These are phyloP conservation scores for Kodamaea nitidulidarum DNA, from an alignment of 805 yeast genomes.

Conservation along the genomic window DNA sequence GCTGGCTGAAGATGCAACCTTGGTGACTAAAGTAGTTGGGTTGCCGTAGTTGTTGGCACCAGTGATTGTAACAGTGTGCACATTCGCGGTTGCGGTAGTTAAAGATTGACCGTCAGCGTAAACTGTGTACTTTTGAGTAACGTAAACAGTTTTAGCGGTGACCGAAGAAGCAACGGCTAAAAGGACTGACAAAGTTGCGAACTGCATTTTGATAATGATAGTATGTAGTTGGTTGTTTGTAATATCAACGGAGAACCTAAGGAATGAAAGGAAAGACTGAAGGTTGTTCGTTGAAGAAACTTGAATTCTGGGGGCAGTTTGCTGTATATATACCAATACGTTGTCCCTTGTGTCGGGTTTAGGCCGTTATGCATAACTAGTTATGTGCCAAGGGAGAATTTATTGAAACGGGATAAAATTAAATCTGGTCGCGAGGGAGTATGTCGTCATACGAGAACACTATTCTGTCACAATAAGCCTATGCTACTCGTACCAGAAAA, in stretches of 20 bases:
- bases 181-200: conserved; percentile 20
- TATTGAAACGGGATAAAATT: too few relatives aligned
- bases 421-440: too few relatives aligned
- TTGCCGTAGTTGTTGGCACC: conserved; percentile 15
- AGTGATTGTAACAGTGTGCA: not conserved
- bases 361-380: too few relatives aligned
- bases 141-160: conserved; percentile 23
- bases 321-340: not conserved
- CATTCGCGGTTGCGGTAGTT: conserved; percentile 4
- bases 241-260: conserved; percentile 1
- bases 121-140: conserved; percentile 26
- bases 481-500: too few relatives aligned
- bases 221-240: conserved; percentile 7
- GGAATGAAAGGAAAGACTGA: conserved; percentile 10
- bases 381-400: not conserved
- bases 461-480: too few relatives aligned
- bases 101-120: conserved; percentile 12
- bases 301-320: not conserved
- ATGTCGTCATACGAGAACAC: too few relatives aligned
- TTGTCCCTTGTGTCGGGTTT: not conserved
- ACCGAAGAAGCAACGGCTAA: conserved; percentile 19
- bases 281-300: conserved; percentile 2
- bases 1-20: conserved; percentile 4
- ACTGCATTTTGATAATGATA: conserved; percentile 18
- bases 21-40: conserved; percentile 15